Conservation (phyloP, 306 rosid species). For the Hippophae gyantsensis region DNA sequence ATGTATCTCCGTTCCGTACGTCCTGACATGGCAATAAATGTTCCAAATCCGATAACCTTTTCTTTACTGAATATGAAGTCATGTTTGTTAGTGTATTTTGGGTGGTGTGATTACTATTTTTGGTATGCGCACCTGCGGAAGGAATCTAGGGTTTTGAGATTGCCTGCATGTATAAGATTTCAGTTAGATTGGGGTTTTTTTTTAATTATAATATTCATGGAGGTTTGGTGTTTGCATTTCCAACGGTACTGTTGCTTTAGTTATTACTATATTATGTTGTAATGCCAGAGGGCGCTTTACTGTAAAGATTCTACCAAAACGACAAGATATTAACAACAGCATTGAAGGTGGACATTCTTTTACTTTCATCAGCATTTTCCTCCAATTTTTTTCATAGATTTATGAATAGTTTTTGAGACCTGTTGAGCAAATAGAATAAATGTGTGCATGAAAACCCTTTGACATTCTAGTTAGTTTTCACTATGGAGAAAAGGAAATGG, state of each 20-base stretch:
- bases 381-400: constrained; percentile 4
- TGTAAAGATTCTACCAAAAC: no score
- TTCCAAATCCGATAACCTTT: constrained; percentile 45
- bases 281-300: no score
- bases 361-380: constrained; percentile 11
- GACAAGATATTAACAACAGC: no score
- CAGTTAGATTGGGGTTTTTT: constrained; percentile 19
- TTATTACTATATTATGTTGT: constrained; percentile 15
- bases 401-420: constrained; percentile 16
- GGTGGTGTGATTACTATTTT: constrained; percentile 4
- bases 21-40: constrained; percentile 32
- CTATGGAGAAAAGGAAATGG: no score
- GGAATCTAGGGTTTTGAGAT: constrained; percentile 47
- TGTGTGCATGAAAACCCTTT: not conserved
- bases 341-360: constrained; percentile 6
- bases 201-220: constrained; percentile 9
- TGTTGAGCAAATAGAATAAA: constrained; percentile 9
- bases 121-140: constrained; percentile 17
- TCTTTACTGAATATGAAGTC: constrained; percentile 19
- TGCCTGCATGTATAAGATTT: constrained; percentile 10
- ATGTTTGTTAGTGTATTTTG: constrained; percentile 22
- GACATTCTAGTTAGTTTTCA: no score
- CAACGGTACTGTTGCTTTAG: constrained; percentile 27
- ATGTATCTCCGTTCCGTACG: constrained; percentile 33
- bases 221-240: constrained; percentile 22